Base-by-base conservation (phyloP, 116 monocot genomes). In the Dioscorea cayenensis region DNA sequence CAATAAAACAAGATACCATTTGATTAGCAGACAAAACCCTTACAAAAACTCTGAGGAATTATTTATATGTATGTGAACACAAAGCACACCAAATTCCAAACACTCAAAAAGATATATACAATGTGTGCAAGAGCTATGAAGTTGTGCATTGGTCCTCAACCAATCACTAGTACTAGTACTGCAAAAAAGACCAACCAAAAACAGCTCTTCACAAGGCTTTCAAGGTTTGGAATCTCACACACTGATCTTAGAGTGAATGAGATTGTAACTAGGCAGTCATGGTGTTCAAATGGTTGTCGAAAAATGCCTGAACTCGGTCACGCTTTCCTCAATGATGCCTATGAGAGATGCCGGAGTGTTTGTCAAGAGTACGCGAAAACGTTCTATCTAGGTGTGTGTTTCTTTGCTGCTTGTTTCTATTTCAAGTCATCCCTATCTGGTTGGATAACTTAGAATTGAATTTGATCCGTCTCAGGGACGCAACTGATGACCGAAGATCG, bases 401-500 rank as follows among this genome's bases (percentile, higher is more conserved):
- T 58, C n/a, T 60, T 19, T 14, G 60, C 65, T 18, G 6, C 5
- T 62, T 59, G 3, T 59, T 59, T 59, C 4, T 59, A 3, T 59
- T 59, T 59, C 3, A n/a, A 59, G 59, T 21, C 17, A 59, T 59
- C 5, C 3, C 21, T 5, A 3, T 21, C 16, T 59, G 17, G 14
- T 59, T 59, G 17, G 16, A 59, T 6, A 0, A 21, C n/a, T 32
- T 32, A 2, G 32, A 32, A 59, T 19, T 19, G 2, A 2, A 59
- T 32, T 32, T 60, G 60, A n/a, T 18, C 20, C 7, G 32, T 72
- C 9, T 10, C 73, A 85, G 87, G 91, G 65, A 92, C 91, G 21
- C 51, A 84, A 71, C 86, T 92, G 7, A 88, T 92, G 92, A 92
- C 92, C 9, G 77, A 81, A 49, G 84, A 92, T 72, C 79, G 88